Base-by-base conservation (phyloP, 1,284 basidiomycete genomes). In the Apiotrichum gracile region DNA sequence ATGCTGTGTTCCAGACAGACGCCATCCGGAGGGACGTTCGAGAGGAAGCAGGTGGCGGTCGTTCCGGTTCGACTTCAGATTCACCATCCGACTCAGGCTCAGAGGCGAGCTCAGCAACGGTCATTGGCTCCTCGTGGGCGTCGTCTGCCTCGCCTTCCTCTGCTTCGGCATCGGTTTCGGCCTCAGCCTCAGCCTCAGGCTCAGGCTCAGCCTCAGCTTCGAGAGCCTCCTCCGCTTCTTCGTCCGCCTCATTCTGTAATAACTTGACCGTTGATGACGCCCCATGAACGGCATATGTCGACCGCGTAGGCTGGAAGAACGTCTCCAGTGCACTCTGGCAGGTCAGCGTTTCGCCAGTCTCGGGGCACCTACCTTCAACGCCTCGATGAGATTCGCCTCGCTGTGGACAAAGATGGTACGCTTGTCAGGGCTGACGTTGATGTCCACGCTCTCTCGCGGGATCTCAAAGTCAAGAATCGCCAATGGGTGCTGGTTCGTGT, bases 351-450 rank as follows among this genome's bases (percentile, higher is more conserved):
- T 2, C 21, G 13, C 5, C 14, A 22, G 10, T 26, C 24, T 48
- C 14, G 5, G 43, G 16, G 3, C 37, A 22, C 76, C 34, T 55
- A 90, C 90, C 77, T 87, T 90, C 34, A 97, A 78, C 0, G 84
- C 82, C 22, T 84, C 78, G 2, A 97, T 80, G 7, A 99, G 75
- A 55, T 87, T 87, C 5, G 80, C 79, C 70, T 99, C 96, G 69
- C 86, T 86, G 67, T 97, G 92, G 12, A 98, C 71, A 51, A 97
- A 85, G 34, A 99, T 87, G 0, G 91, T 96, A 6, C 96, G 82
- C 70, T 98, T 99, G 76, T 98, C 96, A 0, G 96, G 94, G 61
- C 86, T 91, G 57, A 98, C 88, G 64, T 98, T 99, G 69, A 98
- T 85, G 68, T 99, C 96, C 65, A 88, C 91, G 1, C 84, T 80